Conservation (phyloP, 192 early-diverging fungal species). For the Glomus cerebriforme region DNA sequence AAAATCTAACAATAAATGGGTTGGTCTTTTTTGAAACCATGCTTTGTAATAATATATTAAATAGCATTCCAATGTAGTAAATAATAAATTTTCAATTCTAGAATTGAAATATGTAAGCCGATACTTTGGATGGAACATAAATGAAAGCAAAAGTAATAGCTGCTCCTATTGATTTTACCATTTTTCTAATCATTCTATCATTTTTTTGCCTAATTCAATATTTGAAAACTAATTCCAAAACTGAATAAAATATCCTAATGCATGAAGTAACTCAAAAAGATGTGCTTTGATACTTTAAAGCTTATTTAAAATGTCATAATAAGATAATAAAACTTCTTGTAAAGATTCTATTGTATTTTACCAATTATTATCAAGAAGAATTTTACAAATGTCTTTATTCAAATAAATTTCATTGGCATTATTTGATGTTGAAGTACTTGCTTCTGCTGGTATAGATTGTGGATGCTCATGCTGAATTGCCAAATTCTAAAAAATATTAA, state of each 20-base stretch:
- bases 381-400: no score
- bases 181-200: background rate
- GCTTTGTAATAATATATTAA: background rate
- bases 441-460: no score
- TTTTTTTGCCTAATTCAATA: background rate
- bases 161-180: background rate
- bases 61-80: background rate
- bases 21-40: background rate
- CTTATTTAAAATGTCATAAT: background rate
- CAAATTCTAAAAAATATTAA: no score
- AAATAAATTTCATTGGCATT: no score
- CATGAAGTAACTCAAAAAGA: slow-evolving; percentile 1
- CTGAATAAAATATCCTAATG: background rate
- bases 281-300: background rate
- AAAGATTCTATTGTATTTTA: background rate
- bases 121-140: background rate
- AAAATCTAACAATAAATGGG: background rate
- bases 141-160: background rate
- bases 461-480: no score
- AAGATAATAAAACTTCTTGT: background rate
- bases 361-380: no score
- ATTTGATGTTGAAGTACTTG: no score
- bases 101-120: background rate
- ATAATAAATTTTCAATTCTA: background rate
- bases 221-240: background rate